Base-by-base conservation (phyloP, 1,139 yeast genomes). In the Taphrina deformans region DNA sequence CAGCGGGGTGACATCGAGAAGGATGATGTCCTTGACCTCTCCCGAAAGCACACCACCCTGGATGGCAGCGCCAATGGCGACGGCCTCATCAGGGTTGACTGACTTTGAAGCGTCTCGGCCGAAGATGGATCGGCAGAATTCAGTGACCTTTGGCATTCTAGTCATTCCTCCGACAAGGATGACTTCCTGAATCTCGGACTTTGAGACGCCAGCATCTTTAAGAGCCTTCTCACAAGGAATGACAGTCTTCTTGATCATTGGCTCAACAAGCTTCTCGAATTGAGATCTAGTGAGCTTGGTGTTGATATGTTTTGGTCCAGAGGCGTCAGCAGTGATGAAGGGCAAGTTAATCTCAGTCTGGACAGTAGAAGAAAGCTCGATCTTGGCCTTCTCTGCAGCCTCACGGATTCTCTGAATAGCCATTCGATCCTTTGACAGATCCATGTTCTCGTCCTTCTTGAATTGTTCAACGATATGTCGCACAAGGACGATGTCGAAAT, bases 111-210 rank as follows among this genome's bases (percentile, higher is more conserved):
- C 97, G 76, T 93, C 97, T 80, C 85, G 89, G 78, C 95, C 95
- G 79, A 93, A 93, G 74, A 93, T 83, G 71, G 84, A 79, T 83
- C 91, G 92, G 78, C 93, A 99, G 74, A 98, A 92, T 78, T 91
- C 97, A 71, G 90, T 83, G 77, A 93, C 98, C 87, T 93, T 95
- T 80, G 99, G 99, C 99, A 93, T 93, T 84, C 99, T 90, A 70
- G 98, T 88, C 99, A 92, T 93, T 87, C 99, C 99, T 85, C 99
- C 99, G 73, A 93, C 99, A 72, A 93, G 84, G 76, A 93, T 88
- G 73, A 93, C 98, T 81, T 93, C 99, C 73, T 96, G 87, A 74
- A 93, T 82, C 74, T 89, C 95, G 69, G 95, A 87, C 67, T 96
- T 85, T 71, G 87, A 74, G 77, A 93, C 82, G 72, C 86, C 86